Base-by-base conservation (phyloP, 2,329 filamentous ascomycete species). In the Ophioceras dolichostomum region DNA sequence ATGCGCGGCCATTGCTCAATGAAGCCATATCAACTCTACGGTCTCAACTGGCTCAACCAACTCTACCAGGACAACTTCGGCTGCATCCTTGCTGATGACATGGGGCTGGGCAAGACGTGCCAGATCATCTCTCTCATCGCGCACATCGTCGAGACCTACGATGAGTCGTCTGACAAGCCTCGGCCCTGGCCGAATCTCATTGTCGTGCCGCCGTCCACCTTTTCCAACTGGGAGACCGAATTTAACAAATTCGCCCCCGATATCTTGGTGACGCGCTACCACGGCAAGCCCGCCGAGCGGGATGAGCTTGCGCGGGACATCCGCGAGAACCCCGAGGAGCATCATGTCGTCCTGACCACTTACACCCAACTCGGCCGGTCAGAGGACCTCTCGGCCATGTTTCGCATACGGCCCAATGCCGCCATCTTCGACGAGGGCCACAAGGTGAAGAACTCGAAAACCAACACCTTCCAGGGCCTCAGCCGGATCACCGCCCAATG, bases 81-180 rank as follows among this genome's bases (percentile, higher is more conserved):
- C 32, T 89, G 87, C 44, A 96, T 98, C 39, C 67, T 98, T 14
- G 91, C 91, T 2, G 91, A 98, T 54, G 91, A 98, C 54, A 98
- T 98, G 91, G 91, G 84, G 36, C 65, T 89, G 29, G 91, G 91
- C 32, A 98, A 98, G 66, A 98, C 91, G 0, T 95, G 87, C 49
- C 89, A 98, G 52, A 86, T 96, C 43, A 94, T 98, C 47, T 79
- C 86, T 0, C 86, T 98, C 49, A 69, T 98, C 32, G 83, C 86
- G 13, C 80, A 94, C 49, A 65, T 98, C 19, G 76, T 83, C 13
- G 76, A 87, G 51, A 73, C 73, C 21, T 75, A 67, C 41, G 44
- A 47, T 2, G 35, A 48, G 1, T 18, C 42, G n/a, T 39, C 36
- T 30, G 46, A 40, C 4, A 47, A 51, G 61, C 32, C 41, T 19